phyloP scores from a whole-genome alignment of 2,329 filamentous ascomycete genomes.

The Exophiala mesophila region DNA sequence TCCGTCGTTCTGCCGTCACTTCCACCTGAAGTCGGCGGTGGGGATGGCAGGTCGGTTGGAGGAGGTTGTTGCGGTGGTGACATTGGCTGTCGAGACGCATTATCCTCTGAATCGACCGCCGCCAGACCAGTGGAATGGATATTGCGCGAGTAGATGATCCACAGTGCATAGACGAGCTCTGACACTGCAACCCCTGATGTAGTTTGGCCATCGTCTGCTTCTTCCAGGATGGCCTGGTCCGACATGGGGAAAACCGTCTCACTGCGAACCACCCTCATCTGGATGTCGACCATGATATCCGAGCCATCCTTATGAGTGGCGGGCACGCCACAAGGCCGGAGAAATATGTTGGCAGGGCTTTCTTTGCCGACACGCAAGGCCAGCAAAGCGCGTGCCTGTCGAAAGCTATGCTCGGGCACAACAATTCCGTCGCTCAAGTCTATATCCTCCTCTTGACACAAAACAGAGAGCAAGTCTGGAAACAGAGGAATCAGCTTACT shows the following conservation, averaged over 20 bases:
- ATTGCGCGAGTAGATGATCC: slow-evolving; percentile 94
- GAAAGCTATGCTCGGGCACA: slow-evolving; percentile 91
- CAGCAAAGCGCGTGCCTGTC: slow-evolving; percentile 77
- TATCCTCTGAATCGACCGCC: slow-evolving; percentile 48
- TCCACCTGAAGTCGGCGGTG: slow-evolving; percentile 27
- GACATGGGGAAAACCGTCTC: slow-evolving; percentile 61
- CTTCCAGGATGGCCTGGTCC: slow-evolving; percentile 60
- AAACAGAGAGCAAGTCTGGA: slow-evolving; percentile 71
- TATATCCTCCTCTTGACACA: slow-evolving; percentile 82
- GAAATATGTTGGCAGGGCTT: slow-evolving; percentile 72
- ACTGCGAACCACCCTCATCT: slow-evolving; percentile 93
- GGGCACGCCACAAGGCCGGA: slow-evolving; percentile 76
- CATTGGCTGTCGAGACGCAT: slow-evolving; percentile 57
- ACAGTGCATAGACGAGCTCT: slow-evolving; percentile 88
- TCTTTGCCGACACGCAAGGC: slow-evolving; percentile 76
- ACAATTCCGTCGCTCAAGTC: slow-evolving; percentile 88
- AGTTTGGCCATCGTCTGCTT: slow-evolving; percentile 52
- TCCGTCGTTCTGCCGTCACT: slow-evolving; percentile 30
- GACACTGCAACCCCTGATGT: slow-evolving; percentile 48
- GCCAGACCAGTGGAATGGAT: slow-evolving; percentile 69
- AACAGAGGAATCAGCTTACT: slow-evolving; percentile 81
- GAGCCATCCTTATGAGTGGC: slow-evolving; percentile 87
- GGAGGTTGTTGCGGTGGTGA: slow-evolving; percentile 77
- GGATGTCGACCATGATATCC: slow-evolving; percentile 88
- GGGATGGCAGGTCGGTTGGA: slow-evolving; percentile 55